Conservation (phyloP, 257 asterid species). For the Fraxinus excelsior region DNA sequence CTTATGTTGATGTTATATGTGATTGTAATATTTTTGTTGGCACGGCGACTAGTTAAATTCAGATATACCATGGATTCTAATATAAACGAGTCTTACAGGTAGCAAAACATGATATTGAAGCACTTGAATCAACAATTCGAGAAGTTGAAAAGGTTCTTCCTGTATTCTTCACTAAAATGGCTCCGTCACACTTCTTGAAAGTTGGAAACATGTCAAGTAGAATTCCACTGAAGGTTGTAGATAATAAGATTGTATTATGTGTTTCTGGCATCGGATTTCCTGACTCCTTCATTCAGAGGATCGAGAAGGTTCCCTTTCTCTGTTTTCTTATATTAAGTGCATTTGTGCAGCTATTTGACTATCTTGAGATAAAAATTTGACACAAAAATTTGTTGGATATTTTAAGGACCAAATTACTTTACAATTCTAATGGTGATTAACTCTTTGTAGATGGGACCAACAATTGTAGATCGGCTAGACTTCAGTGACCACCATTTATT, state of each 20-base stretch:
- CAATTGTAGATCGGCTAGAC: slow-evolving; percentile 70
- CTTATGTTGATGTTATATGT: background rate
- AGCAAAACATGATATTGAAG: slow-evolving; percentile 42
- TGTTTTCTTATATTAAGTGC: slow-evolving; percentile 1
- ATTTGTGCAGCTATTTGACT: background rate
- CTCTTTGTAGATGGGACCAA: slow-evolving; percentile 76
- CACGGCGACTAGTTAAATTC: background rate
- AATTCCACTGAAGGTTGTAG: slow-evolving; percentile 44
- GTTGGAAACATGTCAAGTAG: slow-evolving; percentile 45
- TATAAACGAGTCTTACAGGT: slow-evolving; percentile 46
- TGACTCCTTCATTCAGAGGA: slow-evolving; percentile 69
- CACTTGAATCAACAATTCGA: slow-evolving; percentile 52
- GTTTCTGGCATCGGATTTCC: slow-evolving; percentile 84
- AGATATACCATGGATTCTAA: slow-evolving; percentile 18
- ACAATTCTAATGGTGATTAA: slow-evolving; percentile 19
- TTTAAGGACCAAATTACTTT: background rate
- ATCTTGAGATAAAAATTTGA: background rate
- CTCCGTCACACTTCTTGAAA: slow-evolving; percentile 61
- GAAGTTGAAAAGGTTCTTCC: slow-evolving; percentile 47
- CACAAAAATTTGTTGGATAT: background rate
- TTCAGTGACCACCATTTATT: slow-evolving; percentile 87
- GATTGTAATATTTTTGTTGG: background rate
- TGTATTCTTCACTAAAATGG: slow-evolving; percentile 65
- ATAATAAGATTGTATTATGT: slow-evolving; percentile 52
- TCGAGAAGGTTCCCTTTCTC: slow-evolving; percentile 48